Conservation (phyloP, 306 rosid species). For the Ziziphus jujuba region DNA sequence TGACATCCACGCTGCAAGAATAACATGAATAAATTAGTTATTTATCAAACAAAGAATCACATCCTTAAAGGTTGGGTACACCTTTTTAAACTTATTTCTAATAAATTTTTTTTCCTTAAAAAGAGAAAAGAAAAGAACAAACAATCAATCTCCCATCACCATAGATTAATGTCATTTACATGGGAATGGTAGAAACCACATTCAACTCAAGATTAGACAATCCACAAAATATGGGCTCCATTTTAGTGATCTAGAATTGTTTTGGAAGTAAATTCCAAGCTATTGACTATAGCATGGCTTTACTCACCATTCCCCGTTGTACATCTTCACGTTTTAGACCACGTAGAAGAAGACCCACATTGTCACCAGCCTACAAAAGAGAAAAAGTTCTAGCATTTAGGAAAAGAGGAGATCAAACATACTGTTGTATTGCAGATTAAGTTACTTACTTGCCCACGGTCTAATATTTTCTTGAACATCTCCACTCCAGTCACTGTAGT, state of each 20-base stretch:
- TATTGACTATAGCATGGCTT: not conserved
- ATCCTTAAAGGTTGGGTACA: not conserved
- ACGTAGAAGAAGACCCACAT: slow-evolving; percentile 84
- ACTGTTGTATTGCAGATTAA: not conserved
- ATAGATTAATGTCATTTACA: too few relatives aligned
- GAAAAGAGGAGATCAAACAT: too few relatives aligned
- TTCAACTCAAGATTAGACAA: not conserved
- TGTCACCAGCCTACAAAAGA: slow-evolving; percentile 70
- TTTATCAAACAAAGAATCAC: too few relatives aligned
- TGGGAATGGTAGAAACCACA: not conserved
- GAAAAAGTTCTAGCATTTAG: not conserved
- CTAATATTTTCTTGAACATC: slow-evolving; percentile 83
- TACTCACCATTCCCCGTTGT: slow-evolving; percentile 70
- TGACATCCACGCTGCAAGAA: not conserved
- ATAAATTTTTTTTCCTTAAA: too few relatives aligned
- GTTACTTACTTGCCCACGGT: slow-evolving; percentile 67
- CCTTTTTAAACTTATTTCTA: not conserved
- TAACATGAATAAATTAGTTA: not conserved
- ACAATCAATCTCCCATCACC: not conserved
- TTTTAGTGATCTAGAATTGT: too few relatives aligned
- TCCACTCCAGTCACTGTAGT: slow-evolving; percentile 84
- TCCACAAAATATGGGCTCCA: not conserved
- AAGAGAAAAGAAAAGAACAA: not conserved
- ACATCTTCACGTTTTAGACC: slow-evolving; percentile 78
- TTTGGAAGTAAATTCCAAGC: slow-evolving; percentile 17